Base-by-base conservation (phyloP, 2,329 filamentous ascomycete species). In the Cladorrhinum sp. region DNA sequence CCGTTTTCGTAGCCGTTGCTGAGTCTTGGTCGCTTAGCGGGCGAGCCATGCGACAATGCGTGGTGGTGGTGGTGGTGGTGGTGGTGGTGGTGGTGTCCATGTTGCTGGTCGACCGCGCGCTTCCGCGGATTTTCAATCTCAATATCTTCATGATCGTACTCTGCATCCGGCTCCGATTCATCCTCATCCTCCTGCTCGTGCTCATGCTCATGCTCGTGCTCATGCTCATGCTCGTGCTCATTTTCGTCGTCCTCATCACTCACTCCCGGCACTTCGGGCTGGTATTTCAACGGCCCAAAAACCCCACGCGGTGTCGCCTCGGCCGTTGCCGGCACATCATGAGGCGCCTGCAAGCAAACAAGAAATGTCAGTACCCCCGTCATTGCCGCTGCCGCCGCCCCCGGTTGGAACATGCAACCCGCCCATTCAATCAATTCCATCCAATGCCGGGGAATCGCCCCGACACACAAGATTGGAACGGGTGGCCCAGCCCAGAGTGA, bases 1-100 rank as follows among this genome's bases (percentile, higher is more conserved):
- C 77, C 78, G 72, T 83, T 83, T 69, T 85, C 84, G 73, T 80
- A 83, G 71, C 84, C 84, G 77, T 87, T 87, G 76, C 80, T 85
- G 69, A 87, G 77, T 69, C 82, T 79, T 66, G 78, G 79, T 68
- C 83, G 79, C 75, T 88, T 88, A 65, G 78, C 74, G 55, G 83
- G 81, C 59, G 83, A 85, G 57, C 80, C 84, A 74, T 84, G 83
- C 67, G 77, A 73, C 68, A 79, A 57, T 62, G 71, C 72, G 65
- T 77, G 75, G 64, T 79, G 75, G 63, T 78, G 75, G 59, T 78
- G 78, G 18, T 45, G 41, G 18, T 4, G 16, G 41, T 45, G 41
- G 18, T 45, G 41, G 62, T 74, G 73, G 68, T 78, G 75, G 59
- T 78, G 78, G 18, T 45, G 41, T 45, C n/a, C 41, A n/a, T 45